Conservation (phyloP, 441 rosid genomes). For the Omphalea diandra region DNA sequence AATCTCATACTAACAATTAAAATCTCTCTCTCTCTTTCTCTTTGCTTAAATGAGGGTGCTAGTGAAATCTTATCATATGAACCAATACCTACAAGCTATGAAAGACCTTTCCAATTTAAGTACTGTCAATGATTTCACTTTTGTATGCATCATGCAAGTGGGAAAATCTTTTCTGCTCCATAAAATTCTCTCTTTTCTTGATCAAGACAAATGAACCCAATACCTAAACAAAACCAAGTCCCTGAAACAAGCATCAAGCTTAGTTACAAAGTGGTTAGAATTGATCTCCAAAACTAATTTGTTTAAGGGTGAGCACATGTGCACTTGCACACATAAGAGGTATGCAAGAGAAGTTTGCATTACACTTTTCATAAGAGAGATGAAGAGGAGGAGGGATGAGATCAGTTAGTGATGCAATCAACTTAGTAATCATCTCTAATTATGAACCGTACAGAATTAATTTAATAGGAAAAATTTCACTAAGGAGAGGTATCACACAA, state of each 20-base stretch:
- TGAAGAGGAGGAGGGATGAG: background rate
- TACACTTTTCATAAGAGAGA: background rate
- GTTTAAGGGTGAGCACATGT: background rate
- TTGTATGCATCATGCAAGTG: too few species aligned
- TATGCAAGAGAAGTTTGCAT: background rate
- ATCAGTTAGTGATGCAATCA: background rate
- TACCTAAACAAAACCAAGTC: background rate
- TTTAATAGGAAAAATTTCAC: slow-evolving; percentile 9
- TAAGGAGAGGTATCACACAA: slow-evolving; percentile 11
- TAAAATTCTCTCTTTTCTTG: background rate
- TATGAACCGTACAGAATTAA: slow-evolving; percentile 10
- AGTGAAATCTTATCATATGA: background rate
- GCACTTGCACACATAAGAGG: slow-evolving; percentile 5
- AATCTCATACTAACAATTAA: background rate
- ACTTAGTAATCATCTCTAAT: background rate
- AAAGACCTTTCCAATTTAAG: background rate
- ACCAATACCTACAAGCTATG: background rate
- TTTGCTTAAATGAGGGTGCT: background rate
- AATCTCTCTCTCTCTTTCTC: background rate
- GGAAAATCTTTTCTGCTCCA: background rate
- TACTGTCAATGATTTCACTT: background rate
- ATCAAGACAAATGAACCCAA: background rate
- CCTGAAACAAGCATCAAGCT: background rate
- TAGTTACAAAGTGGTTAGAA: slow-evolving; percentile 1
- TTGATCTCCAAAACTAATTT: background rate